Evolutionary conservation across 2,329 filamentous ascomycete genomes (phyloP).

Genomic region (Cephalotrichum gorgonifer): DNA sequence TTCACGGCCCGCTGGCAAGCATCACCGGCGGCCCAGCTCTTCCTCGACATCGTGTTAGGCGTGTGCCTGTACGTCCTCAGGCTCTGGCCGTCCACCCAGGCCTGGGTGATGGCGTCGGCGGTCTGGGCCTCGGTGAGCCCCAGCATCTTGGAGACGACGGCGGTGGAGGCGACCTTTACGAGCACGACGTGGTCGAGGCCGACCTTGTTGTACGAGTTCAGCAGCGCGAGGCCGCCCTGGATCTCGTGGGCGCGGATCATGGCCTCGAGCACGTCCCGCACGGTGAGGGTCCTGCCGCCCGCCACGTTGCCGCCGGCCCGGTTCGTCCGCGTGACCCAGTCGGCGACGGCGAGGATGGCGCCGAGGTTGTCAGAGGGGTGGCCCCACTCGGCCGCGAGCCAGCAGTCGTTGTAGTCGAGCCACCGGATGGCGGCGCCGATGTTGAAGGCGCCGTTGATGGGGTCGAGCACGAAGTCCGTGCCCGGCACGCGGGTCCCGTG

Average conservation of each 20-base stretch:
- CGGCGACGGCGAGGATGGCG: constrained; percentile 89
- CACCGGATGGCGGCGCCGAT: constrained; percentile 98
- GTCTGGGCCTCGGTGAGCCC: constrained; percentile 85
- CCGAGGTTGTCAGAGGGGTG: constrained; percentile 97
- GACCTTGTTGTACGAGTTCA: constrained; percentile 99
- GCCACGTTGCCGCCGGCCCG: constrained; percentile 67
- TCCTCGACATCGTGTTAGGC: constrained; percentile 98
- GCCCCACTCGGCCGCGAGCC: constrained; percentile 97
- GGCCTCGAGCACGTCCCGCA: constrained; percentile 85
- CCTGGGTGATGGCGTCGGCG: constrained; percentile 89
- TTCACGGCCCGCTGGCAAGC: constrained; percentile 94
- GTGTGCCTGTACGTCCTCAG: constrained; percentile 95
- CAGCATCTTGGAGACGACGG: constrained; percentile 91
- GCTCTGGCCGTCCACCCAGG: constrained; percentile 93
- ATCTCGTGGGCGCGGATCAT: constrained; percentile 99
- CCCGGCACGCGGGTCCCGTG: constrained; percentile 87
- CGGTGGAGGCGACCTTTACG: constrained; percentile 93
- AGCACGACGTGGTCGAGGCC: constrained; percentile 95
- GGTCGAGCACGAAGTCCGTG: constrained; percentile 88
- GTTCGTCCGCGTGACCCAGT: constrained; percentile 93
- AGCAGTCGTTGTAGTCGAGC: constrained; percentile 99
- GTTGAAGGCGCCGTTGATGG: constrained; percentile 94
- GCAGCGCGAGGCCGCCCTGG: constrained; percentile 88
- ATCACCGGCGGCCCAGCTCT: constrained; percentile 98
- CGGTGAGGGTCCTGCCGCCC: constrained; percentile 76